Base-by-base conservation (phyloP, 2,329 filamentous ascomycete genomes). In the Fusarium setosum region DNA sequence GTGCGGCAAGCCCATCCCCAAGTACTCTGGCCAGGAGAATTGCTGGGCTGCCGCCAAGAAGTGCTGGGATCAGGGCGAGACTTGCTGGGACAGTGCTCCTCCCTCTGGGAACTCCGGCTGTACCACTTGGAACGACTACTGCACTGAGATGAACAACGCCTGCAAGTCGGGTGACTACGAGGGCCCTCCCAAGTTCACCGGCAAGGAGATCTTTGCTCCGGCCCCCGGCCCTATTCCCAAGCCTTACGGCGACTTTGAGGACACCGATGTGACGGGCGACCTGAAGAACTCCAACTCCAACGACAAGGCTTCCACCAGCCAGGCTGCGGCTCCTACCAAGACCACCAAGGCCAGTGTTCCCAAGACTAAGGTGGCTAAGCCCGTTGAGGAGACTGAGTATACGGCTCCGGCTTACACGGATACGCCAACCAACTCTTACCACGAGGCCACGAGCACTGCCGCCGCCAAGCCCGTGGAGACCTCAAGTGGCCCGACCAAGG, bases 41-140 rank as follows among this genome's bases (percentile, higher is more conserved):
- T 93, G 91, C 81, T 92, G 88, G 86, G 81, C 80, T 56, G 78
- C 83, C 4, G 82, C 82, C 11, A 75, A 80, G 34, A 74, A 81
- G 47, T 90, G 88, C 82, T 93, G 83, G 81, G 73, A 76, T 23
- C 89, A 93, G 78, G 77, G 79, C 26, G 76, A 83, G 4, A 72
- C 67, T n/a, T 93, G 91, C 81, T 92, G 86, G 77, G 74, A 81
- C 41, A 75, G 77, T 6, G 83, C 86, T 4, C 86, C 85, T 12
- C 85, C 89, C 2, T 88, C 87, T 3, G 90, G 90, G 2, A 77
- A 78, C 63, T 77, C 76, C 2, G 85, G 86, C 65, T 94, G 91
- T 77, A 76, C 82, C 45, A 77, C 84, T 31, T 92, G 88, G 88
- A 84, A 88, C 71, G 73, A 76, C 12, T 90, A 90, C 78, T 93